Base-by-base conservation (phyloP, 306 rosid species). In the Notholithocarpus densiflorus region DNA sequence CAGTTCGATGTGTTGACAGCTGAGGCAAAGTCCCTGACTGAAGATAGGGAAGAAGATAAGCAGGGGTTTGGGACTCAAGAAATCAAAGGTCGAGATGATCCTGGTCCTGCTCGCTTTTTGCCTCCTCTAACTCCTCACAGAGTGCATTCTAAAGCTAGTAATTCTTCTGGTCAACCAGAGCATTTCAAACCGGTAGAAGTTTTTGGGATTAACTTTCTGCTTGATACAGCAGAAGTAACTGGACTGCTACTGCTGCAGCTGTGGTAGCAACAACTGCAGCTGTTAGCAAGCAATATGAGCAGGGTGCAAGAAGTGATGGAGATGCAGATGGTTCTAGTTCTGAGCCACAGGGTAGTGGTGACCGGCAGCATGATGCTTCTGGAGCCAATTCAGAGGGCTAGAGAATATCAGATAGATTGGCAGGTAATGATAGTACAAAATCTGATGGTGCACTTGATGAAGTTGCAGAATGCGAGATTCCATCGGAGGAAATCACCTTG, bases 191-290 rank as follows among this genome's bases (percentile, higher is more conserved):
- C 85, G 37, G 88, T 87, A 74, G 96, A 92, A 82, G 90, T 89
- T 78, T 85, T 90, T 75, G 93, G 95, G 72, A 71, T 66, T 74
- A 84, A 75, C 74, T 81, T 82, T 72, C 79, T 85, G 62, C 84
- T 81, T 86, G 97, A 88, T 74, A 32, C 82, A 77, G 81, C 79
- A 76, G 94, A 89, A 79, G 76, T 82, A 82, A 24, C 79, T 37
- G 89, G 86, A 64, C 98, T 57, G 97, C 94, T 68, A 90, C 94
- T 55, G 97, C 98, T 69, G 98, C 97, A 75, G 98, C 95, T 65
- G 98, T 95, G 72, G 97, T 92, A 55, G 98, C 97, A 79, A 91
- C 97, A 60, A 92, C 97, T 81, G 97, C 94, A 66, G 98, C 94
- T 70, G 97, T 92, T 76, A 88, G 75, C 79, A 92, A 84, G 87